Evolutionary conservation across 31 red algal genomes (phyloP).

Genomic region (Bonnemaisonia californica): DNA sequence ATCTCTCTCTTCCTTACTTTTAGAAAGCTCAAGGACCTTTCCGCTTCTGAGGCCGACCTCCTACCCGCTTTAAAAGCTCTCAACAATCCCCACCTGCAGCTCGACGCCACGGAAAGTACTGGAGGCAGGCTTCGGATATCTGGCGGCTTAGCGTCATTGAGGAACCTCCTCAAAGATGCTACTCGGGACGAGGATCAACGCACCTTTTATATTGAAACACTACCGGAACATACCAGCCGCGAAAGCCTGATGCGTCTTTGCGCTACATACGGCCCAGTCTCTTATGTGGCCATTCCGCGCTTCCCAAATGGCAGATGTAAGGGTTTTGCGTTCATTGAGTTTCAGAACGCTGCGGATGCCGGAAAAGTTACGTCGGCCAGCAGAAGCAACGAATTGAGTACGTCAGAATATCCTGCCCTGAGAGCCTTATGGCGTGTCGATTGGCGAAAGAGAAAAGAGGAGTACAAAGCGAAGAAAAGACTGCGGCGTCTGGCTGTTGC

Average conservation of each 20-base stretch:
- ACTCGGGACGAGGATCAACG: slow-evolving; percentile 14
- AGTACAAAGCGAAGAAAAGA: slow-evolving; percentile 13
- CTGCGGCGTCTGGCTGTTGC: not conserved
- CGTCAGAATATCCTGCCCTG: not conserved
- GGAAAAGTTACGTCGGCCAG: not conserved
- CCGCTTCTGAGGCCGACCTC: not conserved
- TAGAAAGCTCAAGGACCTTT: not conserved
- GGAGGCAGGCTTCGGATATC: not conserved
- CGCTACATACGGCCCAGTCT: not conserved
- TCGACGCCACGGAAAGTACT: not conserved
- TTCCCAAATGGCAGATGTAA: slow-evolving; percentile 18
- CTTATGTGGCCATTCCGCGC: slow-evolving; percentile 23
- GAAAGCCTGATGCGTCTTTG: not conserved
- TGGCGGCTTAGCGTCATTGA: not conserved
- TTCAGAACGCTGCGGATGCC: not conserved
- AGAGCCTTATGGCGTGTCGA: slow-evolving; percentile 10
- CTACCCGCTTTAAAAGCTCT: not conserved
- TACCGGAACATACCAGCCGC: not conserved
- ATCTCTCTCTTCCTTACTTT: slow-evolving; percentile 24
- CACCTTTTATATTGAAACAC: slow-evolving; percentile 17
- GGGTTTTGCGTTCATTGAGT: slow-evolving; percentile 20
- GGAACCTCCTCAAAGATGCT: not conserved
- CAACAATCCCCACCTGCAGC: not conserved
- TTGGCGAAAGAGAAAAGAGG: slow-evolving; percentile 6
- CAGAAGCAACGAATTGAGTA: not conserved